phyloP scores from a whole-genome alignment of 2,329 filamentous ascomycete genomes.

The Colletotrichum trifolii region DNA sequence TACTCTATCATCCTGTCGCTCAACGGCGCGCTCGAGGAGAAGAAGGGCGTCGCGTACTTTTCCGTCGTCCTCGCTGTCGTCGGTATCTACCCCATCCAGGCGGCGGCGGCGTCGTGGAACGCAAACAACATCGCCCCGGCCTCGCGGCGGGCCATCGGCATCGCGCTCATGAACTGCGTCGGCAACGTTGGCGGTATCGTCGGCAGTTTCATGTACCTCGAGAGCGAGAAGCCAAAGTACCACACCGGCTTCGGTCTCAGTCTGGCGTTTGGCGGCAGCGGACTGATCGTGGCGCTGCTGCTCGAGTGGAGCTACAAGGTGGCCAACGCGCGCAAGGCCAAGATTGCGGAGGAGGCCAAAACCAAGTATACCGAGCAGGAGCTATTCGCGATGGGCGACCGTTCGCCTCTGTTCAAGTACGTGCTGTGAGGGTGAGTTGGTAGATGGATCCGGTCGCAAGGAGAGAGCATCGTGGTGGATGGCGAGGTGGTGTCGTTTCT shows the following conservation, averaged over 20 bases:
- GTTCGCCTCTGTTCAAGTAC: conserved; percentile 41
- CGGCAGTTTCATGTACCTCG: conserved; percentile 44
- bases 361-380: conserved; percentile 45
- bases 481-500: too few relatives aligned
- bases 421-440: conserved; percentile 31
- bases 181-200: conserved; percentile 45
- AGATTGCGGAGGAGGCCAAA: conserved; percentile 39
- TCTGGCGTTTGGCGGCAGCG: conserved; percentile 45
- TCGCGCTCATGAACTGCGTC: conserved; percentile 45
- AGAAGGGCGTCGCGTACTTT: conserved; percentile 34
- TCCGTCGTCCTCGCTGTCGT: conserved; percentile 33
- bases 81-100: conserved; percentile 37
- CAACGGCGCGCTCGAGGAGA: conserved; percentile 20
- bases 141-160: conserved; percentile 41
- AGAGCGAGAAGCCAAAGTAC: conserved; percentile 59
- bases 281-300: conserved; percentile 44
- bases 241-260: conserved; percentile 50
- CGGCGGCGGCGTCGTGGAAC: conserved; percentile 35
- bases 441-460: too few relatives aligned
- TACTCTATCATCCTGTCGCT: conserved; percentile 35
- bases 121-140: conserved; percentile 42
- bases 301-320: conserved; percentile 45
- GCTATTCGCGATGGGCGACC: conserved; percentile 46
- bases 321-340: conserved; percentile 42
- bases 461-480: too few relatives aligned